Percentiles rank a stretch among this genome's conserved stretches.
phyloP scores from a whole-genome alignment of 2,329 filamentous ascomycete species.

The Dactylellina sp. region DNA sequence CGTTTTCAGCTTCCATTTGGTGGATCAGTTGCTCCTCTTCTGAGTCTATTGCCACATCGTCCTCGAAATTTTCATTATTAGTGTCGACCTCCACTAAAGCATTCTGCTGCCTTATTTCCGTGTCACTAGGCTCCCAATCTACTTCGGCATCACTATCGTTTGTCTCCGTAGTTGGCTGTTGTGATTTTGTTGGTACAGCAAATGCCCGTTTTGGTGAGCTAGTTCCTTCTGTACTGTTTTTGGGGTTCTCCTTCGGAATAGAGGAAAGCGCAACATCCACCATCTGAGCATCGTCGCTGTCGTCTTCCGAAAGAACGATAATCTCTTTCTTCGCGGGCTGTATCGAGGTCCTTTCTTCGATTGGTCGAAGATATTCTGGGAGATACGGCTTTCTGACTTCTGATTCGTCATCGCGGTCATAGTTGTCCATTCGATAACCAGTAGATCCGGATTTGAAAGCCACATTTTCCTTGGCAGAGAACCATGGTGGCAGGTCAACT shows the following conservation, averaged over 20 bases:
- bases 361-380: constrained; percentile 42
- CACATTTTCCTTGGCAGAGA: constrained; percentile 34
- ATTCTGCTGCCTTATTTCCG: constrained; percentile 55
- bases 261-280: constrained; percentile 16
- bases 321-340: constrained; percentile 27
- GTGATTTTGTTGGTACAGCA: background rate
- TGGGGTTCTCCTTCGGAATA: background rate
- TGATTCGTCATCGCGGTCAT: constrained; percentile 48
- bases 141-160: constrained; percentile 56
- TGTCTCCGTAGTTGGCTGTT: background rate
- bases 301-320: constrained; percentile 43
- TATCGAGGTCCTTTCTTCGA: constrained; percentile 38
- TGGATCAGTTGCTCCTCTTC: constrained; percentile 91
- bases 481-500: constrained; percentile 61
- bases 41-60: constrained; percentile 63
- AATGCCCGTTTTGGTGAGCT: background rate
- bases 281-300: constrained; percentile 41
- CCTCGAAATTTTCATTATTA: constrained; percentile 59
- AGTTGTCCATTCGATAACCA: constrained; percentile 39
- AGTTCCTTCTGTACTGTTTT: background rate
- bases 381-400: constrained; percentile 6
- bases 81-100: background rate
- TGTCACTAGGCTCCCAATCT: constrained; percentile 61
- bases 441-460: constrained; percentile 31
- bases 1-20: constrained; percentile 87